Conservation (phyloP, 768 basidiomycete genomes). For the Dentipellis sp. region DNA sequence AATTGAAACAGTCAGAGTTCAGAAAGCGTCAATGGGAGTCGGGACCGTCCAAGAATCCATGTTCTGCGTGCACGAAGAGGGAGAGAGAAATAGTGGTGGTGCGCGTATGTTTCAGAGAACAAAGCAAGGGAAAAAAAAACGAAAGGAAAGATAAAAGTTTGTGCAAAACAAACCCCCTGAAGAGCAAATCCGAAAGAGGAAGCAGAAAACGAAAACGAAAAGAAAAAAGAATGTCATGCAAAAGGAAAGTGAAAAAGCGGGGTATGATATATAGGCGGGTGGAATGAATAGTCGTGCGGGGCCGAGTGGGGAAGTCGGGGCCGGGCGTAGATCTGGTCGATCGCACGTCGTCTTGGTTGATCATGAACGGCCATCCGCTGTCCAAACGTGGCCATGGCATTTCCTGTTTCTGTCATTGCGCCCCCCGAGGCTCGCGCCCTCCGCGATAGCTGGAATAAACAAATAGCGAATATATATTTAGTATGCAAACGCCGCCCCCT, state of each 20-base stretch:
- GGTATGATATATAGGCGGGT: too few species aligned
- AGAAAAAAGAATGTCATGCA: neutral
- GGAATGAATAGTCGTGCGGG: neutral
- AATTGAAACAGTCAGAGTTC: neutral
- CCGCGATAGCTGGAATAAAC: neutral
- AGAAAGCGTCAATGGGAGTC: neutral
- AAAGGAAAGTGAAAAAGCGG: neutral
- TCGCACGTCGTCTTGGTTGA: neutral
- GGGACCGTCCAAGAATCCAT: too few species aligned
- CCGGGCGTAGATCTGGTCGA: neutral
- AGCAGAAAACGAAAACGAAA: neutral
- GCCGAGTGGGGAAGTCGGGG: neutral
- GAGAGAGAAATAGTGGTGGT: too few species aligned
- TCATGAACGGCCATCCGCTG: neutral
- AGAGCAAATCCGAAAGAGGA: neutral
- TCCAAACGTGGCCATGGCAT: neutral
- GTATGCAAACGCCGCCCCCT: too few species aligned
- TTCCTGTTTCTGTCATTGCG: neutral
- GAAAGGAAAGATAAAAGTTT: too few species aligned
- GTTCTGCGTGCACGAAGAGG: neutral
- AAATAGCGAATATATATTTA: neutral
- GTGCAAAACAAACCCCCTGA: neutral
- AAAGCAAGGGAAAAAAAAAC: too few species aligned
- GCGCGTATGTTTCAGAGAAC: too few species aligned
- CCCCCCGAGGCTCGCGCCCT: too few species aligned